Evolutionary conservation across 148 eudicot genomes (phyloP), one percentile per base, ranked within the genome.

Genomic region (Chenopodium album): DNA sequence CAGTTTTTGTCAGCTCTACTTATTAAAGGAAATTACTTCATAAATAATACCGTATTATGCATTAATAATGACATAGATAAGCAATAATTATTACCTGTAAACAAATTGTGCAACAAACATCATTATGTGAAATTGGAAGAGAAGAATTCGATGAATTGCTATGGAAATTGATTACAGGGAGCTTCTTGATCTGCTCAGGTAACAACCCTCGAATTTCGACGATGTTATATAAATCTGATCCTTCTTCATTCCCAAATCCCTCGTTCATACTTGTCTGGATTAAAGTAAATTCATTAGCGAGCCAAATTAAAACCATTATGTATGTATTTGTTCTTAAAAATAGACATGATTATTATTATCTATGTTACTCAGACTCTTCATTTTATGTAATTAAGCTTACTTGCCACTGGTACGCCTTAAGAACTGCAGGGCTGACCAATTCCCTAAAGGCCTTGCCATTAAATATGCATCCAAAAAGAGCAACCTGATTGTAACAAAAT

Each of bases 371-470:
- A 0, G 0, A 41, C 44, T 41, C 44, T 41, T 41, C 1, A 41
- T 41, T 41, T 41, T 41, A 41, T 41, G 7, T 41, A 4, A 41
- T 41, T 41, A 23, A 7, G 79, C 83, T 75, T 86, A 88, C 90
- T 80, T 88, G 90, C 90, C 88, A 88, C 19, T 84, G 97, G 26
- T 93, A 93, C 71, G 98, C 98, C 83, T 92, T 93, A 2, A 95
- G 88, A 65, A 95, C 89, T 9, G 98, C 98, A 75, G 98, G 98
- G 77, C 90, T 88, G 54, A 91, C 97, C 98, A 94, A 95, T 85
- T 95, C 98, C 84, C 81, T 86, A 37, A 91, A 89, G 54, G 95
- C 91, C 82, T 93, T 88, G 32, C 97, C 98, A 84, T 89, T 87
- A 44, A 92, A 80, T 84, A 88, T 80, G 82, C 88, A 86, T 54